phyloP scores from a whole-genome alignment of 352 stramenopile species.

The Aphanomyces euteiches region DNA sequence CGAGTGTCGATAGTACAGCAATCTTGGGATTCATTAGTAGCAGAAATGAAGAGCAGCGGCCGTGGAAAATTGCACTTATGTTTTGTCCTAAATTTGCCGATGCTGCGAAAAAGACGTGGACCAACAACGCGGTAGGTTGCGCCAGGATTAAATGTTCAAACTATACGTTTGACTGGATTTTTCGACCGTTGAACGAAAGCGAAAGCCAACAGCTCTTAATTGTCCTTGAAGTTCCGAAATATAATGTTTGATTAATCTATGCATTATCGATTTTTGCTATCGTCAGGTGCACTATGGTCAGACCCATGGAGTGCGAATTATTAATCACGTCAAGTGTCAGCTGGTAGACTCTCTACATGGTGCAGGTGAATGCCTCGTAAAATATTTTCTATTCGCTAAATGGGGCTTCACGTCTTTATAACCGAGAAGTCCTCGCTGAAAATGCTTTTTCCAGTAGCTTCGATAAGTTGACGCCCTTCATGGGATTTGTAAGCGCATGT shows the following conservation, averaged over 20 bases:
- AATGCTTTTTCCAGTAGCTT: too few relatives aligned
- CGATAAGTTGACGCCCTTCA: too few relatives aligned
- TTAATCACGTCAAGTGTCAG: too few relatives aligned
- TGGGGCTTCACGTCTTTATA: too few relatives aligned
- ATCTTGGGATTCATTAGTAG: background rate
- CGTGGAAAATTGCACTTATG: background rate
- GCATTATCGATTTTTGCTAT: too few relatives aligned
- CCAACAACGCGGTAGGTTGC: background rate
- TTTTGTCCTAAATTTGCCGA: conserved; percentile 5
- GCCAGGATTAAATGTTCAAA: background rate
- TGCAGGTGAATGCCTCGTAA: too few relatives aligned
- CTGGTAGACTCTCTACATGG: too few relatives aligned
- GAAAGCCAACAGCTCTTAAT: background rate
- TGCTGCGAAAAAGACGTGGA: background rate
- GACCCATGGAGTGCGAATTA: too few relatives aligned
- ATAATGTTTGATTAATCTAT: background rate
- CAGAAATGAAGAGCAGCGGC: background rate
- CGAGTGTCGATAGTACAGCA: background rate
- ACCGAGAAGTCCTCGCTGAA: too few relatives aligned
- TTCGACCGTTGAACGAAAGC: background rate
- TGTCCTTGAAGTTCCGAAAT: background rate
- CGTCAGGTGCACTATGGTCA: too few relatives aligned
- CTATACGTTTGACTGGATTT: background rate
- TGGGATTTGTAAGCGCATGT: too few relatives aligned
- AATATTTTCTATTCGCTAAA: too few relatives aligned